Evolutionary conservation across 1,284 basidiomycete genomes (phyloP).

Genomic region (Mycena sp.): DNA sequence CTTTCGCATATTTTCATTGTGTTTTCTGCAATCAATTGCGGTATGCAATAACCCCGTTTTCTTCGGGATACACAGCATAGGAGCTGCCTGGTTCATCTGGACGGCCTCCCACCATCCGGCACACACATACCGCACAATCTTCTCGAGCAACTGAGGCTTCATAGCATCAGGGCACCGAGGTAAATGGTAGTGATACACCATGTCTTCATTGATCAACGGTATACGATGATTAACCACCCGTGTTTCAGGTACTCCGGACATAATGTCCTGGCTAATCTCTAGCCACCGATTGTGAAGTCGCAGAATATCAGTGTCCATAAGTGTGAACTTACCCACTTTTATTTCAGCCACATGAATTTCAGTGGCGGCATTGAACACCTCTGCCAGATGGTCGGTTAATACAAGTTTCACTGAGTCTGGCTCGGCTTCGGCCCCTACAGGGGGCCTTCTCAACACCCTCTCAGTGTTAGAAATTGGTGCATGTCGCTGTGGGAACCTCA

Average conservation of each 20-base stretch:
- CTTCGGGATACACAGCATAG: constrained; percentile 41
- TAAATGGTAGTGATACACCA: no score
- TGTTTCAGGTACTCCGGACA: constrained; percentile 32
- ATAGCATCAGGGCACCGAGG: constrained; percentile 36
- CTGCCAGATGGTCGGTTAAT: no score
- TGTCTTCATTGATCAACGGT: constrained; percentile 38
- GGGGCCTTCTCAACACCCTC: no score
- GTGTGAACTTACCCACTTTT: no score
- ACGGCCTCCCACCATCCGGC: constrained; percentile 39
- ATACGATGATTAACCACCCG: constrained; percentile 39
- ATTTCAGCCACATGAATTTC: no score
- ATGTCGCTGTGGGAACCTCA: no score
- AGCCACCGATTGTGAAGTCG: constrained; percentile 6
- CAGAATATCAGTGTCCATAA: constrained; percentile 14
- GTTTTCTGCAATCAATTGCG: constrained; percentile 33
- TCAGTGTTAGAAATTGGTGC: no score
- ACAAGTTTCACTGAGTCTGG: neutral
- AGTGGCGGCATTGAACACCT: no score
- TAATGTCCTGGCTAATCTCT: no score
- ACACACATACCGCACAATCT: constrained; percentile 32
- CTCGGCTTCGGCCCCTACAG: constrained; percentile 37
- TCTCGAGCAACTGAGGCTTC: constrained; percentile 31
- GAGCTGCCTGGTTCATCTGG: constrained; percentile 32
- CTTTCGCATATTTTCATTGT: constrained; percentile 34
- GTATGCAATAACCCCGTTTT: constrained; percentile 34